Evolutionary conservation across 2,329 filamentous ascomycete genomes (phyloP), one percentile per base, ranked within the genome.

Genomic region (Ceratocystis lukuohia): DNA sequence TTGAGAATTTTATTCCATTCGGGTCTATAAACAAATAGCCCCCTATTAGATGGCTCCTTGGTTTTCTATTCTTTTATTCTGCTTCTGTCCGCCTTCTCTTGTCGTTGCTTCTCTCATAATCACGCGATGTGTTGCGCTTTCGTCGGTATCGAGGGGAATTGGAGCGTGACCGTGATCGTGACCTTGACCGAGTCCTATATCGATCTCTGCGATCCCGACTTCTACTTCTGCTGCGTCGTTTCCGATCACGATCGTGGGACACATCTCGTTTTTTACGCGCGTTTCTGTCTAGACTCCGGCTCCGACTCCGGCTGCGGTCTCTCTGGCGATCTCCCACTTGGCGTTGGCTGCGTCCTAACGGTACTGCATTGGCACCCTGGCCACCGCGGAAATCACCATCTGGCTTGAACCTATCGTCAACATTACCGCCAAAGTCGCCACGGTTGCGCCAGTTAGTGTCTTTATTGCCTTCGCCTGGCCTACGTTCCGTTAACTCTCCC

Each of bases 291-390:
- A 41, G 37, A 48, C 50, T 41, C 10, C 59, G 59, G 56, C 64
- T 41, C 2, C 61, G 59, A 48, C 64, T 63, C 41, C 77, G 48
- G 66, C 48, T 68, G n/a, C 30, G n/a, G 20, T 65, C 41, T n/a
- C 48, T 44, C 73, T 67, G 41, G 74, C 72, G 69, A 53, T 70
- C 45, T 2, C 73, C 72, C 5, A 74, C 73, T 72, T 80, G 83
- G 62, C 85, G 77, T 70, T 87, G 84, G 0, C 28, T 41, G 15
- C 22, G 46, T 25, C 87, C 88, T 25, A 92, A 76, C 1, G 87
- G 86, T 65, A 86, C 82, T 2, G 83, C 84, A 74, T 92, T 92
- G 1, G 88, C 87, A 1, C 88, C 88, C 66, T 83, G 84, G 6
- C 74, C 78, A 46, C 72, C 74, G 3, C 73, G 71, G 68, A 76